Base-by-base conservation (phyloP, 371 early-diverging fungal genomes). In the Circinella umbellata region DNA sequence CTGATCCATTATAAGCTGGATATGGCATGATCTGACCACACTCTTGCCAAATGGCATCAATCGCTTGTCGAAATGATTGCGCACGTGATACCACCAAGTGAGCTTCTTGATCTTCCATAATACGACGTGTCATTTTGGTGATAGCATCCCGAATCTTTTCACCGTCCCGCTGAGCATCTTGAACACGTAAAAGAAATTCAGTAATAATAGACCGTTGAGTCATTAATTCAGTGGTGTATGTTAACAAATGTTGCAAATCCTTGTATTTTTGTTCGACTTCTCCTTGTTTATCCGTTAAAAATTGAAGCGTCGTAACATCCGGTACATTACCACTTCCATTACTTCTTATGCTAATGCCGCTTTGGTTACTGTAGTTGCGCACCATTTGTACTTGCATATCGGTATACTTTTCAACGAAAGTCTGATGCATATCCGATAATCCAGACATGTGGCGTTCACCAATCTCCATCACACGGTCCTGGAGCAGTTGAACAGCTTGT, bases 61-160 rank as follows among this genome's bases (percentile, higher is more conserved):
- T 72, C n/a, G 79, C 75, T 4, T 74, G 61, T 51, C 69, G 73
- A 10, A 80, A 77, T 15, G 67, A 39, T 11, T 48, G 37, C 0
- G 76, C 66, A 14, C 81, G 78, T 3, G 54, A 51, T 38, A 81
- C 81, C 3, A 79, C 65, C 7, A 54, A 47, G 3, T 37, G 37
- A 6, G 69, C 74, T 27, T 79, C 76, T 6, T 36, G 69, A 48
- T 66, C 69, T 15, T 73, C 69, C 77, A 80, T 77, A 18, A 77
- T 78, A 17, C 81, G 75, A 11, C 85, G 73, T 17, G 72, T 74
- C 20, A 69, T 62, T 54, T 85, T 85, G 6, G 53, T 61, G 11
- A 82, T 64, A 13, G 37, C 66, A 36, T 85, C 85, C 6, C 76
- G 74, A 20, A 82, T 71, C 59, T 80, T 80, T 38, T 82, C 85